Percentiles rank a stretch among this genome's conserved stretches.
Conservation (phyloP, 768 basidiomycete genomes). For the Pluteus cervinus region DNA sequence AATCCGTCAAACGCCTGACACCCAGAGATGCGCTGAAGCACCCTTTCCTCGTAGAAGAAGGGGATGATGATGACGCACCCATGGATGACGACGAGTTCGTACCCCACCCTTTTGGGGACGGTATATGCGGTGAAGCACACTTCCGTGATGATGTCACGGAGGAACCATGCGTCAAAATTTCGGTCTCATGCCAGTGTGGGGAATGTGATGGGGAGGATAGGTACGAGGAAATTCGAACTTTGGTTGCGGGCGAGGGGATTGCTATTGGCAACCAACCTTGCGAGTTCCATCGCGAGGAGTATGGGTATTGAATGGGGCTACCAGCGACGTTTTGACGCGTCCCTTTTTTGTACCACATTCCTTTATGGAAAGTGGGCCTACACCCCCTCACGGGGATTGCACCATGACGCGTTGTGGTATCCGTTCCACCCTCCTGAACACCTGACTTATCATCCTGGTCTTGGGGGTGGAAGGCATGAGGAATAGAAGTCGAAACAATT, state of each 20-base stretch:
- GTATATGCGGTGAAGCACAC: slow-evolving; percentile 61
- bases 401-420: too few relatives aligned
- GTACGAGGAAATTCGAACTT: slow-evolving; percentile 21
- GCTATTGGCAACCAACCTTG: slow-evolving; percentile 57
- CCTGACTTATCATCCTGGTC: too few relatives aligned
- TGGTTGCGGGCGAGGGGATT: slow-evolving; percentile 43
- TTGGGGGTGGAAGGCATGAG: too few relatives aligned
- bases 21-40: slow-evolving; percentile 75
- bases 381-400: too few relatives aligned
- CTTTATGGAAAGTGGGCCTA: too few relatives aligned
- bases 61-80: slow-evolving; percentile 24
- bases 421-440: too few relatives aligned
- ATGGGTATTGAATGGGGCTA: slow-evolving; percentile 12
- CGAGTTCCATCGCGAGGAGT: slow-evolving; percentile 48
- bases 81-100: slow-evolving; percentile 61
- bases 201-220: slow-evolving; percentile 14
- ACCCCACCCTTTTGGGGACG: slow-evolving; percentile 65
- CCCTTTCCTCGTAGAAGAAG: slow-evolving; percentile 48
- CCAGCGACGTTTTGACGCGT: too few relatives aligned
- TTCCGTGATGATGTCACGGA: slow-evolving; percentile 52
- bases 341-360: too few relatives aligned
- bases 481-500: too few relatives aligned
- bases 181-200: slow-evolving; percentile 26
- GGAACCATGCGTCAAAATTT: slow-evolving; percentile 43
- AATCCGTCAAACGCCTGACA: slow-evolving; percentile 71